Conservation (phyloP, 805 yeast species). For the Kluyveromyces aestuarii region DNA sequence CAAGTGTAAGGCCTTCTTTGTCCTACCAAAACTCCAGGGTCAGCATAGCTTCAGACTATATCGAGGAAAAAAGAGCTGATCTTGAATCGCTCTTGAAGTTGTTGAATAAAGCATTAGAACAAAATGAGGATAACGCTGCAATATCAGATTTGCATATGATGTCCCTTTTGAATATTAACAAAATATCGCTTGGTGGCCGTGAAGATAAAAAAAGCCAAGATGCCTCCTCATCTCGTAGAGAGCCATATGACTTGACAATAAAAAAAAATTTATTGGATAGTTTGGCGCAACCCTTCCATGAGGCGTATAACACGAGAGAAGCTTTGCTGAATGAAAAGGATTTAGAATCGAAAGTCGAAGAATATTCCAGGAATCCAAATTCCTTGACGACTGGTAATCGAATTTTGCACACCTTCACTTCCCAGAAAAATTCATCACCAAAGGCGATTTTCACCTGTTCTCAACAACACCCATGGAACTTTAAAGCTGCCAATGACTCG, state of each 20-base stretch:
- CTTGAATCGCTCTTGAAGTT: constrained; percentile 21
- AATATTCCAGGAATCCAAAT: constrained; percentile 1
- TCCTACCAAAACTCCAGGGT: constrained; percentile 6
- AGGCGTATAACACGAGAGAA: constrained; percentile 15
- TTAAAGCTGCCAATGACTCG: constrained; percentile 80
- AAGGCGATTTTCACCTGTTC: constrained; percentile 83
- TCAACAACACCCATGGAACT: constrained; percentile 63
- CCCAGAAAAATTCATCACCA: constrained; percentile 64
- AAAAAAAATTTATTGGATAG: constrained; percentile 23
- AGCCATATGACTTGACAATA: constrained; percentile 10
- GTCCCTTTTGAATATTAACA: constrained; percentile 25
- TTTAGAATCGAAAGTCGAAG: constrained; percentile 30
- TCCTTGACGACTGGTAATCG: constrained; percentile 17
- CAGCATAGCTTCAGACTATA: constrained; percentile 8
- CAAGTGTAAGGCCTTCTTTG: background rate
- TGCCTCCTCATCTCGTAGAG: constrained; percentile 4
- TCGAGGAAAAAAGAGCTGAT: constrained; percentile 21
- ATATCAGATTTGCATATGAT: constrained; percentile 24
- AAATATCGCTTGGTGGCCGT: constrained; percentile 18
- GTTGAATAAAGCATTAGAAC: constrained; percentile 26
- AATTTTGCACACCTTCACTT: constrained; percentile 54
- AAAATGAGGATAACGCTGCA: constrained; percentile 22
- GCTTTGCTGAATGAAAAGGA: constrained; percentile 13
- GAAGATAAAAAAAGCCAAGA: constrained; percentile 4
- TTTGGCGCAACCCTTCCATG: constrained; percentile 29